These are phyloP conservation scores for Phytophthora boehmeriae DNA, from an alignment of 352 stramenopile genomes.

Conservation along the genomic window DNA sequence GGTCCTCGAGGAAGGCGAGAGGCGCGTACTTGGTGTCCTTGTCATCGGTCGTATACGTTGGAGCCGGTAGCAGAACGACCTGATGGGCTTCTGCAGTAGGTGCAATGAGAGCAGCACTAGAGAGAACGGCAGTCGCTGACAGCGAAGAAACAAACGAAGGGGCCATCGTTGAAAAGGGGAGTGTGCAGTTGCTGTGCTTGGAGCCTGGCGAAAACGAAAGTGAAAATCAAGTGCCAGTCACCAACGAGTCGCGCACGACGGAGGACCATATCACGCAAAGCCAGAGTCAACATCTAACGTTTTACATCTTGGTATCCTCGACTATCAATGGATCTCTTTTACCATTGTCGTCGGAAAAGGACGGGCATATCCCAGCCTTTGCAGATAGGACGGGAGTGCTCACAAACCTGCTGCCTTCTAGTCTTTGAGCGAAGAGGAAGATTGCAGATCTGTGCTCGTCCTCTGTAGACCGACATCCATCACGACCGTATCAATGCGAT, in stretches of 20 bases:
- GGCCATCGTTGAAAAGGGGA: conserved; percentile 1
- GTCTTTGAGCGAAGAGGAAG: neutral
- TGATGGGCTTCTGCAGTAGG: conserved; percentile 37
- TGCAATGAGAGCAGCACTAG: conserved; percentile 20
- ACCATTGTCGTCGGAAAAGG: conserved; percentile 27
- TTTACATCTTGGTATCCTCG: conserved; percentile 14
- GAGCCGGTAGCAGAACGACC: conserved; percentile 42
- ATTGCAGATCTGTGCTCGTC: neutral
- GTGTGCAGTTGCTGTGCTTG: conserved; percentile 6
- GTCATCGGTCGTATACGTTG: conserved; percentile 43
- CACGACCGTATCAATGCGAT: too few relatives aligned
- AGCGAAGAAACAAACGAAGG: conserved; percentile 28
- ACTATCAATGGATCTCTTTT: neutral
- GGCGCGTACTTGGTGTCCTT: conserved; percentile 45
- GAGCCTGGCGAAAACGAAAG: conserved; percentile 18
- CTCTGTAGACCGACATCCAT: conserved; percentile 7
- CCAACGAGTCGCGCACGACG: neutral
- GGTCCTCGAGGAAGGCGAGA: conserved; percentile 54
- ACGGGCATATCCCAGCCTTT: conserved; percentile 20
- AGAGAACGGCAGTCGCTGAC: conserved; percentile 24
- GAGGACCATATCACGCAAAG: neutral
- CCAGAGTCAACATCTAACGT: neutral
- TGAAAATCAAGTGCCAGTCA: conserved; percentile 5
- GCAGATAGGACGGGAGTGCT: conserved; percentile 25
- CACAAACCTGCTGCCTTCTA: conserved; percentile 27